A percentile compares a stretch with the other conserved stretches of the same genome.
Evolutionary conservation across 441 rosid genomes (phyloP).

Genomic region (Eutrema salsugineum): DNA sequence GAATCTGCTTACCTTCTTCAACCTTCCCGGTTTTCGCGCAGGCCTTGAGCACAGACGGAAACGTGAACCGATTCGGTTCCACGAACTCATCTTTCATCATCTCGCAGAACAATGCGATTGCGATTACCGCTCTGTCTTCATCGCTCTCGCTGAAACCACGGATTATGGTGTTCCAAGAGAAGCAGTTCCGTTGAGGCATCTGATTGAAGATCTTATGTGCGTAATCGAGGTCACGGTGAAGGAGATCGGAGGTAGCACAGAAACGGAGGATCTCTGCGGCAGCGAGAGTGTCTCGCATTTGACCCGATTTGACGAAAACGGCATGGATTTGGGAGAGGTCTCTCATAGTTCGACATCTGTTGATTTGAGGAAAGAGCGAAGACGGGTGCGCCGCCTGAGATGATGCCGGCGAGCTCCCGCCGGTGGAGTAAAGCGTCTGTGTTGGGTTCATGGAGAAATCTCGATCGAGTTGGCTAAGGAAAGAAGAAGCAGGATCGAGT

Average conservation of each 20-base stretch:
- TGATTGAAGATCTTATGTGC: conserved; percentile 44
- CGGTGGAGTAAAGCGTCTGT: conserved; percentile 12
- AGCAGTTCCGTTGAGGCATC: conserved; percentile 55
- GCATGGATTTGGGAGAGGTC: conserved; percentile 63
- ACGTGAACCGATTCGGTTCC: conserved; percentile 53
- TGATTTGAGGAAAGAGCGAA: conserved; percentile 51
- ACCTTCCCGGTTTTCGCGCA: conserved; percentile 45
- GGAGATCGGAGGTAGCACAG: conserved; percentile 39
- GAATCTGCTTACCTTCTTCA: conserved; percentile 58
- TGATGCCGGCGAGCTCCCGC: conserved; percentile 8
- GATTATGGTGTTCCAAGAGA: conserved; percentile 72
- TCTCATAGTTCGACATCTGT: conserved; percentile 43
- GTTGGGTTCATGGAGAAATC: conserved; percentile 25
- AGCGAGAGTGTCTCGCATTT: conserved; percentile 58
- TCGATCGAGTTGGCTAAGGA: background rate
- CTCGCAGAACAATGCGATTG: conserved; percentile 38
- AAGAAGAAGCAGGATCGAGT: conserved; percentile 8
- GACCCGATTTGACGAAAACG: conserved; percentile 56
- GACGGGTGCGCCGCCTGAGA: conserved; percentile 40
- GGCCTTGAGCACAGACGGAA: conserved; percentile 66
- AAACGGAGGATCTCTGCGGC: conserved; percentile 59
- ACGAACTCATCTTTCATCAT: conserved; percentile 46
- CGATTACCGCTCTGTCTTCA: conserved; percentile 24
- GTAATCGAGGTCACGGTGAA: conserved; percentile 38
- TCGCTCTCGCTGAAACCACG: conserved; percentile 52